Evolutionary conservation across 2,329 filamentous ascomycete species (phyloP), one percentile per base, ranked within the genome.

Genomic region (Trichoderma asperellum): DNA sequence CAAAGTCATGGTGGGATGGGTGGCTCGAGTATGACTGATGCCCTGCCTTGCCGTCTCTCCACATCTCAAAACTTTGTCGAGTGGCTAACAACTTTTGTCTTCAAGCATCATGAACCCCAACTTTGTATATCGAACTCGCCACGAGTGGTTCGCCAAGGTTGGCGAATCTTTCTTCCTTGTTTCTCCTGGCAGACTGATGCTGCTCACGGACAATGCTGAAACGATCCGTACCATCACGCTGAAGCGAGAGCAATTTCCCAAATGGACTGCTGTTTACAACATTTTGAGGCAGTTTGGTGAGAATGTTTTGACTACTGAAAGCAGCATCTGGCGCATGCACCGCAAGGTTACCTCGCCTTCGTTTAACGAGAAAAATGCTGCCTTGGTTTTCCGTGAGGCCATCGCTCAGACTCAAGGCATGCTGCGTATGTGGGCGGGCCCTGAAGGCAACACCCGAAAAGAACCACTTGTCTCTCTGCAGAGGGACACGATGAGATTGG

Each of bases 361-460:
- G 4, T 94, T 95, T 78, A 92, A 90, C 69, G 92, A 95, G 81
- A 89, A 86, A 79, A 94, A 93, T 77, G 90, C 92, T 68, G 83
- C 85, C 16, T 77, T 92, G 32, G 88, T 92, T 1, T 92, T 89
- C 78, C 81, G 80, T 10, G 89, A 92, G 76, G 84, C 86, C 1
- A 81, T 91, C 27, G 72, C 75, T 11, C 91, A 94, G 80, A 86
- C 90, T 0, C 81, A 86, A 71, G 84, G 85, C 14, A 86, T 92
- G 86, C 74, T 92, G 35, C 77, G 79, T 43, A 82, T 83, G 59
- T 92, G 89, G 88, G 79, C 86, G 5, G 82, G 80, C 75, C 66
- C 70, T 47, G 69, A 49, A 1, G 73, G 68, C 2, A 62, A 70
- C 2, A 60, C 68, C 21, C 66, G 72, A 24, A 73, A 70, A 29